Conservation (phyloP, 2,329 filamentous ascomycete species). For the Tolypocladium ophioglossoides region DNA sequence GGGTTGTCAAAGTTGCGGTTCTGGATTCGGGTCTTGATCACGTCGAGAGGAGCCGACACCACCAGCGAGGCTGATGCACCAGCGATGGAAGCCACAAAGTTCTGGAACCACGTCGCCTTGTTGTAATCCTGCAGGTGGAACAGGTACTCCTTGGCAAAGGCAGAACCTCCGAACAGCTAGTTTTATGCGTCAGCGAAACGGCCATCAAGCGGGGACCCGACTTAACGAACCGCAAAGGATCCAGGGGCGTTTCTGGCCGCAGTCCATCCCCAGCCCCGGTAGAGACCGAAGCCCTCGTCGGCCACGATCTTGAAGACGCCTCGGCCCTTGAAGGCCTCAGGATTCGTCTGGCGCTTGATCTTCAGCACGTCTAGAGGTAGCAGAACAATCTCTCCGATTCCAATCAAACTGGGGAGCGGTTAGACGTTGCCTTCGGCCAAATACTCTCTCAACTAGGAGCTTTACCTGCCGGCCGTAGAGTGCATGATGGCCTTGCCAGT, state of each 20-base stretch:
- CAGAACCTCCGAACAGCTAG: slow-evolving; percentile 94
- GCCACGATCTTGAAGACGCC: slow-evolving; percentile 81
- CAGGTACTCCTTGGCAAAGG: slow-evolving; percentile 94
- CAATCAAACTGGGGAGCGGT: slow-evolving; percentile 59
- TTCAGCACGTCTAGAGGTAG: slow-evolving; percentile 94
- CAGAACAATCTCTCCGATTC: slow-evolving; percentile 93
- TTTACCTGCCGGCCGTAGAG: slow-evolving; percentile 81
- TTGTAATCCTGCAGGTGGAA: slow-evolving; percentile 92
- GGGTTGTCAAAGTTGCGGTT: slow-evolving; percentile 99
- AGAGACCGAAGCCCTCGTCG: slow-evolving; percentile 91
- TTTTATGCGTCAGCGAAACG: background rate
- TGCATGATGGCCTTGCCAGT: slow-evolving; percentile 98
- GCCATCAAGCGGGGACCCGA: background rate
- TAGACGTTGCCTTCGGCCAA: slow-evolving; percentile 3
- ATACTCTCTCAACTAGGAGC: background rate
- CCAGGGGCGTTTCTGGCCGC: slow-evolving; percentile 94
- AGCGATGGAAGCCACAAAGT: slow-evolving; percentile 92
- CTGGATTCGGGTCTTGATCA: slow-evolving; percentile 97
- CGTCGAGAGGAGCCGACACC: slow-evolving; percentile 91
- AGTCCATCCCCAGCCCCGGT: slow-evolving; percentile 96
- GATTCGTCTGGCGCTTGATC: slow-evolving; percentile 99
- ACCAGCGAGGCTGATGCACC: slow-evolving; percentile 92
- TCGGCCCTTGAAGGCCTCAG: slow-evolving; percentile 90
- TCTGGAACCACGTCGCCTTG: slow-evolving; percentile 85
- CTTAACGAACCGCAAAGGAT: slow-evolving; percentile 75